These are phyloP conservation scores for Thelonectria blattea DNA, from an alignment of 2,329 filamentous ascomycete genomes.

Conservation along the genomic window DNA sequence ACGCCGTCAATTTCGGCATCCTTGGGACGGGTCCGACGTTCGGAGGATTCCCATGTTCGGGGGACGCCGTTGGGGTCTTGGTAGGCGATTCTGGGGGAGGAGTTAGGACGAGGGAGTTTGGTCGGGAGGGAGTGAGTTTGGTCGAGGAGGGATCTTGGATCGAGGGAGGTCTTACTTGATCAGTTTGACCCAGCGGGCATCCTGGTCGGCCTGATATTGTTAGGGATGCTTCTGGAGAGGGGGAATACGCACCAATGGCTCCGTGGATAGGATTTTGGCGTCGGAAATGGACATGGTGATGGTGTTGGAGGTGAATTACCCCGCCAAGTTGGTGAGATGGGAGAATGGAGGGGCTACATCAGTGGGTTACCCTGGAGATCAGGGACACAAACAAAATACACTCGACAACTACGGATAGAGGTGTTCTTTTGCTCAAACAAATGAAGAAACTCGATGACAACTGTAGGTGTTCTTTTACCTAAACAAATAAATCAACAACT, in stretches of 20 bases:
- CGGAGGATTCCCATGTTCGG: conserved; percentile 74
- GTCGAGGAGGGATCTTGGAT: background rate
- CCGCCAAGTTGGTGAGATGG: conserved; percentile 30
- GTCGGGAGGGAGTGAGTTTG: too few species aligned
- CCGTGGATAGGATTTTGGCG: conserved; percentile 51
- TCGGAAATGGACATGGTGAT: conserved; percentile 49
- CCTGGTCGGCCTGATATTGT: conserved; percentile 49
- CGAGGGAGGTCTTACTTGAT: conserved; percentile 52
- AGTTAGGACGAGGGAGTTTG: too few species aligned
- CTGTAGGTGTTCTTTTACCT: too few species aligned
- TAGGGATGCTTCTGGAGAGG: background rate
- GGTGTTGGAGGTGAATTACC: conserved; percentile 1
- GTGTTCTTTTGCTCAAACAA: too few species aligned
- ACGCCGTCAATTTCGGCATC: conserved; percentile 72
- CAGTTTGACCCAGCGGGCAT: conserved; percentile 66
- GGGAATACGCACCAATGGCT: conserved; percentile 49
- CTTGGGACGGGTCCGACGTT: conserved; percentile 70
- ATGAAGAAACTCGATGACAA: too few species aligned
- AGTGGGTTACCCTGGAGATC: conserved; percentile 29
- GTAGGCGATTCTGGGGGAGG: conserved; percentile 64
- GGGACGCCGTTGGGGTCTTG: conserved; percentile 63
- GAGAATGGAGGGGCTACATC: conserved; percentile 29
- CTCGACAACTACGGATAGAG: too few species aligned
- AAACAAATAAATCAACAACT: too few species aligned
- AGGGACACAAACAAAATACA: too few species aligned